Evolutionary conservation across 768 basidiomycete species (phyloP).

Genomic region (Collybia nuda): DNA sequence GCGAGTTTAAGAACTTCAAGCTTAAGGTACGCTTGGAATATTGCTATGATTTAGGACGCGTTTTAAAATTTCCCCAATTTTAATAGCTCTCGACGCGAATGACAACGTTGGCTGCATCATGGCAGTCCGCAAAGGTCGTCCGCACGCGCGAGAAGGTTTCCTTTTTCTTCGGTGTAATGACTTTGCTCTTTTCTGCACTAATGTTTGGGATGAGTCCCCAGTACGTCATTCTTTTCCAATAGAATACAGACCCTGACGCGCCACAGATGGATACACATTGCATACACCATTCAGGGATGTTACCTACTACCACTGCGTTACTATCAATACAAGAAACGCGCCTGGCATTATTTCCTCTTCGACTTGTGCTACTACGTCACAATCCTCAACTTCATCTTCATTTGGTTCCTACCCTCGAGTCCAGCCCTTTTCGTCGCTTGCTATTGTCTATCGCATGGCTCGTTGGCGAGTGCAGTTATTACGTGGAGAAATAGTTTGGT

Average conservation of each 20-base stretch:
- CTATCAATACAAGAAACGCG: conserved; percentile 88
- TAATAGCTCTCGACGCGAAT: conserved; percentile 77
- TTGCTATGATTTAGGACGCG: conserved; percentile 4
- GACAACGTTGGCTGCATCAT: conserved; percentile 72
- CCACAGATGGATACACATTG: conserved; percentile 83
- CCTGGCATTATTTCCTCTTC: conserved; percentile 94
- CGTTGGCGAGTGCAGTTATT: conserved; percentile 90
- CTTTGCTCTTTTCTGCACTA: conserved; percentile 78
- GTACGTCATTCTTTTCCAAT: conserved; percentile 43
- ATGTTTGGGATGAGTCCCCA: conserved; percentile 87
- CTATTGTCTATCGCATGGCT: conserved; percentile 90
- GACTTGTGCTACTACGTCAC: conserved; percentile 94
- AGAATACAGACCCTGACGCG: conserved; percentile 11
- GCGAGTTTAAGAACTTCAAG: conserved; percentile 85
- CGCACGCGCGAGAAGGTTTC: conserved; percentile 82
- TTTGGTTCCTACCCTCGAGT: conserved; percentile 86
- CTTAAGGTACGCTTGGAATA: conserved; percentile 58
- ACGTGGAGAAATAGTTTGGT: conserved; percentile 99
- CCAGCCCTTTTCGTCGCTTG: conserved; percentile 85
- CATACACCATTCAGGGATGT: conserved; percentile 76
- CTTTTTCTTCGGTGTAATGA: conserved; percentile 95
- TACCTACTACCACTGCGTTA: conserved; percentile 82
- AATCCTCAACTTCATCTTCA: conserved; percentile 85
- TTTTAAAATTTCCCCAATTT: neutral
- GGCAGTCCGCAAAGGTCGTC: conserved; percentile 91